Evolutionary conservation across 495 filamentous ascomycete species (phyloP), one percentile per base, ranked within the genome.

Genomic region (Opeltia flavorubescens): DNA sequence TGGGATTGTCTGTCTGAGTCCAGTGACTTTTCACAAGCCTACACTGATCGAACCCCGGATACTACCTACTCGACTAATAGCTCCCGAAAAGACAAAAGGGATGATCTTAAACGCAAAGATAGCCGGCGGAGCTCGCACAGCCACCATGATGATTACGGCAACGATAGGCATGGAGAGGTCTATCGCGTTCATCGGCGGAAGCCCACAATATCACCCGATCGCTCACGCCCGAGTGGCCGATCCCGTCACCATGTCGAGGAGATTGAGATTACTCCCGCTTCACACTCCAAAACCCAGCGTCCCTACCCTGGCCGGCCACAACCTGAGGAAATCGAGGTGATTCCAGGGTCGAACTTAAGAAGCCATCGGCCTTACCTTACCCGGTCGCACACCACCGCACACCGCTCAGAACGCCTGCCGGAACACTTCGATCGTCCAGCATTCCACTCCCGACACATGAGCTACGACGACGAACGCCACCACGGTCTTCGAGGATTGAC

Each of bases 41-140:
- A 33, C n/a, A 44, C 25, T 33, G 18, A 44, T 23, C 26, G 42
- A 44, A 44, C 42, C 12, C 26, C 26, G 13, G 26, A 44, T 21
- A 44, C 42, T 13, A 33, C 13, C 26, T 44, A 15, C 42, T 44
- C 42, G 20, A 9, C 12, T 17, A 15, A 20, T 23, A 33, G 29
- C 24, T 28, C 42, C 26, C 6, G 3, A 29, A 44, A 44, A 20
- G 42, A 44, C n/a, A 28, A 30, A 15, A 8, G 30, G 13, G 6
- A 30, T 9, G 17, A 27, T 2, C 26, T 20, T 23, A 13, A 18
- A 31, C 6, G 26, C 6, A 29, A 4, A 30, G 15, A 33, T 11
- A 44, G 42, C 42, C 42, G 18, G n/a, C 42, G 42, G 5, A 44
- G 42, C 42, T 44, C 42, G 15, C 42, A n/a, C 42, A 29, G 42